Percentiles rank a stretch among this genome's conserved stretches.
These are phyloP conservation scores for Globisporangium cederbergense DNA, from an alignment of 352 stramenopile genomes.

Conservation along the genomic window DNA sequence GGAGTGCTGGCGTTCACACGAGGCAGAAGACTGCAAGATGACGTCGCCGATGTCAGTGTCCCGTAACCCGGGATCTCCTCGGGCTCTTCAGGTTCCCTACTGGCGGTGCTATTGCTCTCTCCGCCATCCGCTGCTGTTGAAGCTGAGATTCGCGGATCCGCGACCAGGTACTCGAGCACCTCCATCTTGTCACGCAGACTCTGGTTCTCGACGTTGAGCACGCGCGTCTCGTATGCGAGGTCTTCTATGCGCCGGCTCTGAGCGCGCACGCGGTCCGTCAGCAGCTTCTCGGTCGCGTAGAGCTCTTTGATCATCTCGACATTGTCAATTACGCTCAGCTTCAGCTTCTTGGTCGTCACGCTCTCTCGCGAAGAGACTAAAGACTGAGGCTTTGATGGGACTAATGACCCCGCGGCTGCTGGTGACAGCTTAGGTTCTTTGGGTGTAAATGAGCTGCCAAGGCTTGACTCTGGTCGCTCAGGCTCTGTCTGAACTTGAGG, in stretches of 20 bases:
- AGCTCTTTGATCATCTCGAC: slow-evolving; percentile 57
- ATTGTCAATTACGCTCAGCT: slow-evolving; percentile 56
- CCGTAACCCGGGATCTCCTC: slow-evolving; percentile 41
- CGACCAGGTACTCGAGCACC: slow-evolving; percentile 50
- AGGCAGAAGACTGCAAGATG: slow-evolving; percentile 6
- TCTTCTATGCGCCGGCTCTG: slow-evolving; percentile 25
- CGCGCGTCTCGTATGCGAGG: slow-evolving; percentile 33
- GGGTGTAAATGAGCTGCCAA: not conserved
- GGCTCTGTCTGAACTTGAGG: not conserved
- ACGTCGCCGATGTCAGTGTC: slow-evolving; percentile 10
- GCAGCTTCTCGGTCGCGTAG: slow-evolving; percentile 41
- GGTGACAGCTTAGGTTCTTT: not conserved
- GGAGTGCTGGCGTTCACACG: slow-evolving; percentile 10
- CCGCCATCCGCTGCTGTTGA: not conserved
- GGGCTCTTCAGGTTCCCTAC: slow-evolving; percentile 10
- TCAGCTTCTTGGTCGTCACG: slow-evolving; percentile 27
- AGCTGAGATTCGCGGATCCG: not conserved
- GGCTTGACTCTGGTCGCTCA: not conserved
- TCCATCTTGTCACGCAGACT: slow-evolving; percentile 53
- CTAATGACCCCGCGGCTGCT: slow-evolving; percentile 1
- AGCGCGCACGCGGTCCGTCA: slow-evolving; percentile 21
- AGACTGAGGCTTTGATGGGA: not conserved
- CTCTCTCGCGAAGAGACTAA: not conserved
- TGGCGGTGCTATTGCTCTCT: not conserved
- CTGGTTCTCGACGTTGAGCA: slow-evolving; percentile 55